Conservation (phyloP, 441 rosid species). For the Manihot esculenta region DNA sequence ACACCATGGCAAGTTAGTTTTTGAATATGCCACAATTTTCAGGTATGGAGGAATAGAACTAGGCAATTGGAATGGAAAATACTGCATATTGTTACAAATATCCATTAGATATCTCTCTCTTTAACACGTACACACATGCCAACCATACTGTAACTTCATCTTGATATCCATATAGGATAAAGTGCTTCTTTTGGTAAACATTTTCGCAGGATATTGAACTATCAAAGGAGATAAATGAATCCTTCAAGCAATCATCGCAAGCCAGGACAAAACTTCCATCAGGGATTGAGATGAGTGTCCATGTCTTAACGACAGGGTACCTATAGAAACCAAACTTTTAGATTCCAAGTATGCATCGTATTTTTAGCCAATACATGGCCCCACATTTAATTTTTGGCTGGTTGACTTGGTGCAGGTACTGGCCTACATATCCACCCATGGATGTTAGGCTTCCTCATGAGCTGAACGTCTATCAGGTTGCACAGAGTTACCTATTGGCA, state of each 20-base stretch:
- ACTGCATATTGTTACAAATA: neutral
- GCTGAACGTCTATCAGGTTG: conserved; percentile 95
- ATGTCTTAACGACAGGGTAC: conserved; percentile 96
- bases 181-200: neutral
- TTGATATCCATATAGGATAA: neutral
- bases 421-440: conserved; percentile 99
- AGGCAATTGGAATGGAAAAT: too few species aligned
- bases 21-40: neutral
- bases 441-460: conserved; percentile 99
- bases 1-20: neutral
- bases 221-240: conserved; percentile 97
- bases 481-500: conserved; percentile 17
- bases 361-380: conserved; percentile 11
- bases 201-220: conserved; percentile 83
- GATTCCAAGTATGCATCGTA: conserved; percentile 7
- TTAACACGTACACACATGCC: neutral
- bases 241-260: conserved; percentile 97
- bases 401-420: conserved; percentile 63
- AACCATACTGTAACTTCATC: neutral
- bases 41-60: neutral
- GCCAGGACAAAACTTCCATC: conserved; percentile 97
- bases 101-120: neutral
- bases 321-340: conserved; percentile 23
- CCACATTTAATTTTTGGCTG: conserved; percentile 16
- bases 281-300: conserved; percentile 99